phyloP scores from a whole-genome alignment of 257 asterid species.

The Rauvolfia tetraphylla region DNA sequence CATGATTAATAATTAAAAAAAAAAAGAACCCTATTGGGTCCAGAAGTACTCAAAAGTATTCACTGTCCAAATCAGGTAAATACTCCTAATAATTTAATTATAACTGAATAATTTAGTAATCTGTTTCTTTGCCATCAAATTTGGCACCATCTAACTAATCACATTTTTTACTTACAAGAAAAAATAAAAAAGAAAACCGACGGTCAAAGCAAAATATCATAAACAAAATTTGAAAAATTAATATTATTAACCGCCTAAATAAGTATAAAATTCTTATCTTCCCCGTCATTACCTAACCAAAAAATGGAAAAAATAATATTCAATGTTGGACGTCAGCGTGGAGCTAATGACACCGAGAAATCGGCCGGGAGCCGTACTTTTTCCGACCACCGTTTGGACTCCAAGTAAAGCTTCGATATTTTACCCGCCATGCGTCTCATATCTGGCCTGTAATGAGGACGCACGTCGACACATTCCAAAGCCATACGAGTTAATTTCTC shows the following conservation, averaged over 20 bases:
- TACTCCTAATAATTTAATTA: too few relatives aligned
- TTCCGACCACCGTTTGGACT: constrained; percentile 77
- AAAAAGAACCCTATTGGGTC: too few relatives aligned
- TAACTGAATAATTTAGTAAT: not conserved
- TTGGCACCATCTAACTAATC: not conserved
- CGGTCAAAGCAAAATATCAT: not conserved
- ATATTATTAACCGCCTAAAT: not conserved
- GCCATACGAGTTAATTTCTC: constrained; percentile 63
- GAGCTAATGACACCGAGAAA: constrained; percentile 37
- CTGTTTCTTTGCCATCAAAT: not conserved
- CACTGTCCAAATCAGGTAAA: too few relatives aligned
- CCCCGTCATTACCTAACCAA: not conserved
- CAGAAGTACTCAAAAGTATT: too few relatives aligned
- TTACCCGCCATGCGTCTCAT: constrained; percentile 68
- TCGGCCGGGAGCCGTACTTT: constrained; percentile 30
- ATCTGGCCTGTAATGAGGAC: constrained; percentile 63
- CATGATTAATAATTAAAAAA: too few relatives aligned
- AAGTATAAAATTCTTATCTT: not conserved
- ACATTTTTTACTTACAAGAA: not conserved
- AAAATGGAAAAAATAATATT: not conserved
- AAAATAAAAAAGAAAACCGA: not conserved
- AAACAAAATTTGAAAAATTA: not conserved
- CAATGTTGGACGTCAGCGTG: constrained; percentile 18
- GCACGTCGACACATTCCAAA: constrained; percentile 65
- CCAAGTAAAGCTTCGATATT: constrained; percentile 73